Base-by-base conservation (phyloP, 192 early-diverging fungal genomes). In the Dissophora ornata region DNA sequence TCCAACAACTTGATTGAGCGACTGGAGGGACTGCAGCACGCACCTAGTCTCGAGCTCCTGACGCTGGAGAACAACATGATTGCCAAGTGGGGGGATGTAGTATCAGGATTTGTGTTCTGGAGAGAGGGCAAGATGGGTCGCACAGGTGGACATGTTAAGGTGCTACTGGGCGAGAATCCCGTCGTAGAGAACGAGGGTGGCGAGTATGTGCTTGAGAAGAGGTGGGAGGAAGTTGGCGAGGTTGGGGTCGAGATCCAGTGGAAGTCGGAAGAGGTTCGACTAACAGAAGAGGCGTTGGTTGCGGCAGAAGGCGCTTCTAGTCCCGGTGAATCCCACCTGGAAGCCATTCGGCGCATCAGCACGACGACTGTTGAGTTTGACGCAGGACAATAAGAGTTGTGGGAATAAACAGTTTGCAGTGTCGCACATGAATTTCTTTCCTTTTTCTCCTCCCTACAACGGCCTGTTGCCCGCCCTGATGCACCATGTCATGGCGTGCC, bases 1-100 rank as follows among this genome's bases (percentile, higher is more conserved):
- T 60, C 71, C 64, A 77, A 77, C 58, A 77, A 77, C 45, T 19
- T 67, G 58, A 67, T 77, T 57, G 46, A 77, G n/a, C 71, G 58
- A 29, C 46, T 77, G 2, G 71, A 77, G 30, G 71, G 71, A n/a
- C 11, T 77, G 9, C 71, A 67, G 42, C 71, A 77, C 50, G 63
- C 64, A 4, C 71, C 71, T 1, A 62, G 63, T 21, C 57, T 77
- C 21, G 71, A 77, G 45, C 56, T 62, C 22, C 12, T 77, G 33
- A 42, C 47, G 0, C 33, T 77, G 36, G 71, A 77, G 38, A 66
- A 66, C 34, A 77, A 77, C 30, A 15, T 66, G 71, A 62, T 77
- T 48, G 57, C 57, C 26, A 77, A 66, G 21, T 77, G 71, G 71
- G 71, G 67, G 52, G 71, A 77, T 67, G 71, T 77, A 15, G 56